Conservation (phyloP, 176 grass and related monocot genomes). For the Sorghum bicolor region DNA sequence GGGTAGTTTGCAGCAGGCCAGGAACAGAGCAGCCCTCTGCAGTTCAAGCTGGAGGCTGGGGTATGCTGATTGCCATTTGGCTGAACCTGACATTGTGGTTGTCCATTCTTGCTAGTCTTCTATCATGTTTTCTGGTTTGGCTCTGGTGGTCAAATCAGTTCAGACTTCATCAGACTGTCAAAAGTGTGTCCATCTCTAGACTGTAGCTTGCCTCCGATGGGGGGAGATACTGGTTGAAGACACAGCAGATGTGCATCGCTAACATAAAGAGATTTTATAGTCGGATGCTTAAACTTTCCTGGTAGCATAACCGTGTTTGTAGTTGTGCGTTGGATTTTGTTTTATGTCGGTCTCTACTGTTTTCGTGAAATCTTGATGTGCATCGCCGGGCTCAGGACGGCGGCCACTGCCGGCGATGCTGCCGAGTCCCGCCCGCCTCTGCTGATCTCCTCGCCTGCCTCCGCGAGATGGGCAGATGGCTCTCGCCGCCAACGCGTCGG, state of each 20-base stretch:
- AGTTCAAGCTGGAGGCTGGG: background rate
- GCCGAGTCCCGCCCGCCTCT: too few relatives aligned
- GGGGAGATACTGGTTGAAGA: background rate
- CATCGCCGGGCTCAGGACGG: too few relatives aligned
- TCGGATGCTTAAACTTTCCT: background rate
- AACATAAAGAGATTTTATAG: background rate
- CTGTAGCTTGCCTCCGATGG: constrained; percentile 17
- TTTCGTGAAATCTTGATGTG: background rate
- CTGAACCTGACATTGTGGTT: constrained; percentile 12
- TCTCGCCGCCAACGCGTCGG: too few relatives aligned
- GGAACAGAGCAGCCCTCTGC: constrained; percentile 3
- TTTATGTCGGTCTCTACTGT: background rate
- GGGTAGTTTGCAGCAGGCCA: constrained; percentile 11
- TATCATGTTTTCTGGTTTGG: constrained; percentile 24
- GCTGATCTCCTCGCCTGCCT: too few relatives aligned
- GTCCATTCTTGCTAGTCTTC: constrained; percentile 22
- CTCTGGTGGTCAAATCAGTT: background rate
- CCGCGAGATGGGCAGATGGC: too few relatives aligned
- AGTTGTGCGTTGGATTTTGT: background rate
- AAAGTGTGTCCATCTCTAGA: background rate
- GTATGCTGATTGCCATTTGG: constrained; percentile 11
- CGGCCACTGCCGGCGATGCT: too few relatives aligned
- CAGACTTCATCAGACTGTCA: background rate
- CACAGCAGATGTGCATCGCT: constrained; percentile 15
- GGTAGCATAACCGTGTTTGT: background rate